These are phyloP conservation scores for Cetraspora pellucida DNA, from an alignment of 192 early-diverging fungal genomes.

Conservation along the genomic window DNA sequence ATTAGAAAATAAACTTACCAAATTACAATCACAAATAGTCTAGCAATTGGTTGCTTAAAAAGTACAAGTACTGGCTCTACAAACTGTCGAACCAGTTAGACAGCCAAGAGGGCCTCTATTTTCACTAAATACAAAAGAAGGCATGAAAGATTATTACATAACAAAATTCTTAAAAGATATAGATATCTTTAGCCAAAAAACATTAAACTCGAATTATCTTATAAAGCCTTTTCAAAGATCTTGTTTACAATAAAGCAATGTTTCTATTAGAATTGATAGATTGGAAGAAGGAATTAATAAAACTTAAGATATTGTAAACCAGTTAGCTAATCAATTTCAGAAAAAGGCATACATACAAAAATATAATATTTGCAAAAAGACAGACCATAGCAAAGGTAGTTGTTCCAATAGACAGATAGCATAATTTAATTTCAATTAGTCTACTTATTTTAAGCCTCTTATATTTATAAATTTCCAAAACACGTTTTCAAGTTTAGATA, in stretches of 20 bases:
- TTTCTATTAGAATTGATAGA: background rate
- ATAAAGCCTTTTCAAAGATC: constrained; percentile 28
- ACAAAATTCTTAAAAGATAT: background rate
- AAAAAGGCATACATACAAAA: background rate
- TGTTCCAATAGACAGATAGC: no score
- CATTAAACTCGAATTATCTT: constrained; percentile 8
- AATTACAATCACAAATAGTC: no score
- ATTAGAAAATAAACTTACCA: no score
- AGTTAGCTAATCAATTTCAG: no score
- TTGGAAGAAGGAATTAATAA: background rate
- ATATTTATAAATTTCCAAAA: no score
- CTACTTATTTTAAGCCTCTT: no score
- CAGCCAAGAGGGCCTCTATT: constrained; percentile 7
- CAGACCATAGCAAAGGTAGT: no score
- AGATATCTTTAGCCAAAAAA: constrained; percentile 17
- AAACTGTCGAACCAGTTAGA: constrained; percentile 10
- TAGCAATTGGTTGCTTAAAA: no score
- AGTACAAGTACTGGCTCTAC: background rate
- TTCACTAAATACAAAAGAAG: background rate
- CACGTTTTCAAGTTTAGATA: background rate
- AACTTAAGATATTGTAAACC: background rate
- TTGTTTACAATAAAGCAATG: no score
- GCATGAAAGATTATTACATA: background rate
- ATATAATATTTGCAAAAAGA: no score
- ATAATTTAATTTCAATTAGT: no score